Evolutionary conservation across 192 early-diverging fungal species (phyloP), one percentile per base, ranked within the genome.

Genomic region (Backusella liffmaniae): DNA sequence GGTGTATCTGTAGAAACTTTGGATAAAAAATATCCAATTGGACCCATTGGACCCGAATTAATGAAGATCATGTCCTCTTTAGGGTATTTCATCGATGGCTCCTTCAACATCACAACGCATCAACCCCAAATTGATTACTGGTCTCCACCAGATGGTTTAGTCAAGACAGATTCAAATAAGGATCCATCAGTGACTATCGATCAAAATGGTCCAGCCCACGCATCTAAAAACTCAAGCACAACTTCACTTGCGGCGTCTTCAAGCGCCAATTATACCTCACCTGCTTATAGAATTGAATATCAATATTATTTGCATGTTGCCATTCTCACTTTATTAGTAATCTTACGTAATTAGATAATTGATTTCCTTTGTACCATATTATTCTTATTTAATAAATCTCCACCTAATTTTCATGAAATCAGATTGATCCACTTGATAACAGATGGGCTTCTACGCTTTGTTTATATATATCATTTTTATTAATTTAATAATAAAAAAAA

Each of bases 11-110:
- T 86, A 5, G 49, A 49, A 0, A 66, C n/a, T 3, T 37, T 74
- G 21, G 42, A 46, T 16, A n/a, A 53, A 21, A 16, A 76, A 34
- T 76, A 67, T 39, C 67, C 81, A 3, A 10, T 18, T 23, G 80
- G 83, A 16, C 76, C 85, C 13, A 35, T 86, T 34, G 83, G 85
- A 1, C 85, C 83, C 1, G 70, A 82, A 39, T 66, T 86, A 23
- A 8, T 49, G 16, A 21, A 0, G 2, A 23, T 83, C 29, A 44
- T 85, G 21, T 36, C 67, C 12, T 72, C 42, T 30, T 66, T 86
- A 12, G 84, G 84, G 0, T 86, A 83, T 42, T 53, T 46, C 49
- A 26, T 78, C 7, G 18, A 53, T 26, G 26, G 23, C 13, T 26
- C 36, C 3, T 70, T 36, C 72, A 67, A 67, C 35, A 32, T 67